Base-by-base conservation (phyloP, 352 stramenopile genomes). In the Halophytophthora polymorphica region DNA sequence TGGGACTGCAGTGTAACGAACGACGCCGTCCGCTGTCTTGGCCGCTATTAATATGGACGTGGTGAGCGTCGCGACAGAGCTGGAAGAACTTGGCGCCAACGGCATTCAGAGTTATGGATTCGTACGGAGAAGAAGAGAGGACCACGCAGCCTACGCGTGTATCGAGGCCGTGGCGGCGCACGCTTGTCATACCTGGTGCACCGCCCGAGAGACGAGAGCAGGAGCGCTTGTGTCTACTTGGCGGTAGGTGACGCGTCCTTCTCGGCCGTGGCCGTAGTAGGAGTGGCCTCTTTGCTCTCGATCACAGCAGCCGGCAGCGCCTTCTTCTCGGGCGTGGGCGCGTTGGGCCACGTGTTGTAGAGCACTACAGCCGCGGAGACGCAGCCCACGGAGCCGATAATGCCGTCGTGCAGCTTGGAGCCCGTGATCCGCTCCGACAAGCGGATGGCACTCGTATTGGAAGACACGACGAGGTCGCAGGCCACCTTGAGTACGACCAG, bases 401-500 rank as follows among this genome's bases (percentile, higher is more conserved):
- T 79, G 49, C 85, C 85, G 62, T 95, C 85, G 68, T 93, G 72
- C 29, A 95, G 69, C 61, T 93, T 93, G 6, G 56, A 53, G 51
- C 85, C 85, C 21, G 77, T 77, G 52, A 95, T 79, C 37, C 83
- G 77, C 63, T 95, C 85, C 12, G 79, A 63, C 23, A 95, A 50
- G 13, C 83, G 66, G 49, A 95, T 74, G 52, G 78, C 81, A 48
- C 67, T 71, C 53, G 83, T 93, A 69, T 95, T 95, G 61, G 77
- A 85, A 31, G 85, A 93, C 46, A 95, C 85, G 50, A 95, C 69
- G 19, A 95, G 69, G 60, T 95, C 85, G 64, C 85, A 95, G 45
- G 76, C 66, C 35, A 88, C 79, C 67, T 95, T 95, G 50, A 95
- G 63, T 25, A 93, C 63, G n/a, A 74, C 63, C 21, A 93, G 56